These are phyloP conservation scores for Geranium incanum DNA, from an alignment of 441 rosid genomes.

Conservation along the genomic window DNA sequence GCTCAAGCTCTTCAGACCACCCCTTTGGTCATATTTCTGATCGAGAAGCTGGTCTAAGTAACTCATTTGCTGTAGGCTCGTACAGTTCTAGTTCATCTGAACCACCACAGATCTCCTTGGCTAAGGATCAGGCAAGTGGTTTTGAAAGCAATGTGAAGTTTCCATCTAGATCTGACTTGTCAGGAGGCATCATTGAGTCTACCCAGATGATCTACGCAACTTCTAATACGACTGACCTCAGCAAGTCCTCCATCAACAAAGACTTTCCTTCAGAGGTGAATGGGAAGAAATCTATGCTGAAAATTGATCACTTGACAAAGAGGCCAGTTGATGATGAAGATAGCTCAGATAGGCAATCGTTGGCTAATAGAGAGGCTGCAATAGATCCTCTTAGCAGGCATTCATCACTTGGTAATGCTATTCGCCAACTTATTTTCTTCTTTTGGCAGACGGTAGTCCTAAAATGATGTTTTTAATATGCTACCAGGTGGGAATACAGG, in stretches of 20 bases:
- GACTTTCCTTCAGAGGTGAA: slow-evolving; percentile 27
- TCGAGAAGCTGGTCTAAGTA: slow-evolving; percentile 32
- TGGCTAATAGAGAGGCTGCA: slow-evolving; percentile 28
- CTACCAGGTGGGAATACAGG: slow-evolving; percentile 29
- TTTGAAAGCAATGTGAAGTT: slow-evolving; percentile 30
- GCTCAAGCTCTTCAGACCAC: slow-evolving; percentile 27
- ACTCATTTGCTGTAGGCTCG: slow-evolving; percentile 36
- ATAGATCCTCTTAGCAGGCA: slow-evolving; percentile 32
- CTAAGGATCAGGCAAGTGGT: slow-evolving; percentile 37
- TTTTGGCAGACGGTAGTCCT: not conserved
- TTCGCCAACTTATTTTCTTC: slow-evolving; percentile 22
- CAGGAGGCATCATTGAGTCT: slow-evolving; percentile 26
- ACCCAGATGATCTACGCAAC: slow-evolving; percentile 27
- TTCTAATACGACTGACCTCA: slow-evolving; percentile 20
- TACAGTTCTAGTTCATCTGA: slow-evolving; percentile 36
- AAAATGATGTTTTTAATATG: slow-evolving; percentile 12
- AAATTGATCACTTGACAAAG: slow-evolving; percentile 26
- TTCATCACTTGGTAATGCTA: slow-evolving; percentile 38
- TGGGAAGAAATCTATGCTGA: slow-evolving; percentile 27
- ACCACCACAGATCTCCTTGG: slow-evolving; percentile 19
- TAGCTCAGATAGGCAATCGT: slow-evolving; percentile 30
- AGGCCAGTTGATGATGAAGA: slow-evolving; percentile 34
- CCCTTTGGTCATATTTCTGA: slow-evolving; percentile 29
- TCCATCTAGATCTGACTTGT: slow-evolving; percentile 27
- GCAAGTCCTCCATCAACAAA: slow-evolving; percentile 26